Evolutionary conservation across 495 filamentous ascomycete species (phyloP).

Genomic region (Tuber brumale): DNA sequence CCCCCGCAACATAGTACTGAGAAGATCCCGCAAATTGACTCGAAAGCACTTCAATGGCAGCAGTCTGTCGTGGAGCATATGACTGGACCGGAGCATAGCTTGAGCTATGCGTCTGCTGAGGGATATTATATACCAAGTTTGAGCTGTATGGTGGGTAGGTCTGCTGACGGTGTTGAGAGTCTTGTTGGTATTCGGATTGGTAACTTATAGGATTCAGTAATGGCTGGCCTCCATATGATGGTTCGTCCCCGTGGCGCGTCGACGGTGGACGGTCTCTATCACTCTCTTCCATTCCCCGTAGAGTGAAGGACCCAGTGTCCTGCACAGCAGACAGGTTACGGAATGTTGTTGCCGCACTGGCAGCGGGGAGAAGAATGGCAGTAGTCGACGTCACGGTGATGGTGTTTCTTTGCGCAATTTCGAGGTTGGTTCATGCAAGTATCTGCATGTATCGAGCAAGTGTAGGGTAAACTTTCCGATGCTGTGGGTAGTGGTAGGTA

Average conservation of each 20-base stretch:
- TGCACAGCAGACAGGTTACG: slow-evolving; percentile 36
- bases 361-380: slow-evolving; percentile 34
- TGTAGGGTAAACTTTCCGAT: slow-evolving; percentile 18
- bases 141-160: slow-evolving; percentile 54
- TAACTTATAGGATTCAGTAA: slow-evolving; percentile 47
- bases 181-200: slow-evolving; percentile 45
- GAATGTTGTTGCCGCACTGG: slow-evolving; percentile 37
- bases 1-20: slow-evolving; percentile 70
- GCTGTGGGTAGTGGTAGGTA: slow-evolving; percentile 7
- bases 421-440: slow-evolving; percentile 35
- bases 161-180: slow-evolving; percentile 44
- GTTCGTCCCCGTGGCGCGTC: slow-evolving; percentile 39
- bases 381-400: slow-evolving; percentile 40
- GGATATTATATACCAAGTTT: slow-evolving; percentile 73
- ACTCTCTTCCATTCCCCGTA: slow-evolving; percentile 42
- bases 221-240: slow-evolving; percentile 32
- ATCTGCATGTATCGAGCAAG: slow-evolving; percentile 28
- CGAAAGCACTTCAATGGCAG: slow-evolving; percentile 72
- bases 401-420: slow-evolving; percentile 31
- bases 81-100: slow-evolving; percentile 74
- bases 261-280: slow-evolving; percentile 41
- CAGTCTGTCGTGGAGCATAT: slow-evolving; percentile 70
- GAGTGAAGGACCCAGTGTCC: slow-evolving; percentile 35
- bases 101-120: slow-evolving; percentile 59
- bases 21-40: slow-evolving; percentile 58